Evolutionary conservation across 2,329 filamentous ascomycete genomes (phyloP), one percentile per base, ranked within the genome.

Genomic region (Sporothrix protearum): DNA sequence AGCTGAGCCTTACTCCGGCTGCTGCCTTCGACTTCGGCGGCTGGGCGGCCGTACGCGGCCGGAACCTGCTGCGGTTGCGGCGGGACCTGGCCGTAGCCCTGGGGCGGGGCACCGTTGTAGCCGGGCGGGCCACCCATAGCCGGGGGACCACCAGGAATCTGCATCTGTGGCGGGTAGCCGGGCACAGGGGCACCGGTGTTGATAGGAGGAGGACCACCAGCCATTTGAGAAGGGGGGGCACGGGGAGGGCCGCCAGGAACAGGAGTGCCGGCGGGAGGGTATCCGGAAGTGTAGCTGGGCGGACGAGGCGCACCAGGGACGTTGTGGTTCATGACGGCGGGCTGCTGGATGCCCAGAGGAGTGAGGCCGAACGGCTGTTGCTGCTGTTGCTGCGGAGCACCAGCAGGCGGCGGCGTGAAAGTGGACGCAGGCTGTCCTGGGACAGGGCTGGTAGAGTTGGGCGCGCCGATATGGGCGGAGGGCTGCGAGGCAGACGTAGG

Each of bases 1-100:
- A 99, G 86, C 84, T 98, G 96, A 69, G 96, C 92, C 85, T 97
- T 97, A 84, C 91, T 97, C 80, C 93, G 89, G 78, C 91, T 93
- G 77, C 90, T 92, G 73, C 92, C 94, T 77, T 97, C 93, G 47
- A 97, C 92, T 81, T 98, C 95, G 72, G 86, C 86, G 19, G 76
- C 81, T 75, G 77, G 83, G 80, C 74, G 82, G 77, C 77, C 80
- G 80, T 80, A 82, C 77, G 80, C 82, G 69, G 81, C 79, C 55
- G 81, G 80, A 10, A 75, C 75, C 14, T 74, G 75, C 64, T 77
- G 77, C 33, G 77, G 79, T 25, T 77, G 75, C 51, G 80, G 81
- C 73, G 81, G 82, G 64, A 83, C 81, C 63, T 82, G 83, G 42
- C 83, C 83, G 69, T 87, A 87, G 74, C 83, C 85, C 71, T 81